Conservation (phyloP, 495 filamentous ascomycete genomes). For the Xylaria venustula region DNA sequence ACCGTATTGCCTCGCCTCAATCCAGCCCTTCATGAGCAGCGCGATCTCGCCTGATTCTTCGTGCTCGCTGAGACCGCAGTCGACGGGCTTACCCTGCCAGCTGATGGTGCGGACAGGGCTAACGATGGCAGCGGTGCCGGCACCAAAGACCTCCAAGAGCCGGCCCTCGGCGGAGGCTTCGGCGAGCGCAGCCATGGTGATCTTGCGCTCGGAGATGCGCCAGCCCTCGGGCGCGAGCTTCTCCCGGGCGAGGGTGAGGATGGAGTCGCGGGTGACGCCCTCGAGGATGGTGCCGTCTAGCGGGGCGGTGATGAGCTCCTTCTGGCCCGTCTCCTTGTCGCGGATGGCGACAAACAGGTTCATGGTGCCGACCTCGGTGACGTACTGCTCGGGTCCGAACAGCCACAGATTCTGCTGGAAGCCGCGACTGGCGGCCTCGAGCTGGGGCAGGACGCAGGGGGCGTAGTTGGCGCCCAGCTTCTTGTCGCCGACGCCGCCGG, state of each 20-base stretch:
- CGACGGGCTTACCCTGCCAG: conserved; percentile 74
- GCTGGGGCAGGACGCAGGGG: conserved; percentile 90
- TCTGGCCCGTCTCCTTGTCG: conserved; percentile 80
- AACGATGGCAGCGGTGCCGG: conserved; percentile 85
- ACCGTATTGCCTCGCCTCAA: conserved; percentile 91
- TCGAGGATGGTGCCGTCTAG: conserved; percentile 97
- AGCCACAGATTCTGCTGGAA: conserved; percentile 99
- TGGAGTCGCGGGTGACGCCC: conserved; percentile 87
- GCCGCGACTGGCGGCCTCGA: conserved; percentile 81
- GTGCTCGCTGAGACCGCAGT: conserved; percentile 70
- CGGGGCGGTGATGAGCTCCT: conserved; percentile 87
- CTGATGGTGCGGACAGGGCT: conserved; percentile 81
- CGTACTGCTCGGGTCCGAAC: conserved; percentile 88
- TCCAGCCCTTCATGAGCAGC: conserved; percentile 88
- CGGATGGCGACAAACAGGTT: conserved; percentile 86
- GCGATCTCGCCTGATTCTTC: conserved; percentile 88
- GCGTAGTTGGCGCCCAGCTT: conserved; percentile 99
- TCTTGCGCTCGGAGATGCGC: conserved; percentile 82
- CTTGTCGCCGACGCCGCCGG: conserved; percentile 93
- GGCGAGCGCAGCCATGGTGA: conserved; percentile 79
- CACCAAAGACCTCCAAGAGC: conserved; percentile 87
- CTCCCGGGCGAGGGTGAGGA: conserved; percentile 81
- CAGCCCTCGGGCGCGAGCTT: conserved; percentile 81
- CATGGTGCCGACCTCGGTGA: conserved; percentile 98
- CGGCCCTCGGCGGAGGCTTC: conserved; percentile 81